These are phyloP conservation scores for Salix viminalis DNA, from an alignment of 345 rosid genomes.

Conservation along the genomic window DNA sequence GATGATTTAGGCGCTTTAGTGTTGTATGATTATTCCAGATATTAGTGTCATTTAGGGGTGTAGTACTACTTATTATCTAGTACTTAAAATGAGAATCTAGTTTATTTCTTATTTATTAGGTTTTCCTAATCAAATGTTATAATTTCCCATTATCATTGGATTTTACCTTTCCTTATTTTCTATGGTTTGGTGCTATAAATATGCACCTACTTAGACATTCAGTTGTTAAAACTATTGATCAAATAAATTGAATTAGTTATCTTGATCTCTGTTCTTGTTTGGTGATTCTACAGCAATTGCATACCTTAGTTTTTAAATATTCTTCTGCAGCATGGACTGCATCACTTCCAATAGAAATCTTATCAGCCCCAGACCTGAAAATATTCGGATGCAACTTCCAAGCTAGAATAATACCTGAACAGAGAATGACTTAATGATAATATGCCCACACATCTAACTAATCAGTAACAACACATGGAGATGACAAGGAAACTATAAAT, in stretches of 20 bases:
- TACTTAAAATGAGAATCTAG: no score
- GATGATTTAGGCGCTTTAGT: background rate
- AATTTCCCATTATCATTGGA: background rate
- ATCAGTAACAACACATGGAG: background rate
- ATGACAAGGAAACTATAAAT: background rate
- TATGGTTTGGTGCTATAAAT: background rate
- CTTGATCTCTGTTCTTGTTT: background rate
- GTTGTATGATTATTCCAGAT: background rate
- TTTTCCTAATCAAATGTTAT: no score
- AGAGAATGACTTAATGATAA: background rate
- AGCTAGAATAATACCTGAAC: slow-evolving; percentile 84
- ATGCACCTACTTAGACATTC: background rate
- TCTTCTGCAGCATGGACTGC: slow-evolving; percentile 93
- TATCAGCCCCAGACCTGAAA: slow-evolving; percentile 98
- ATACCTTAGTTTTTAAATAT: slow-evolving; percentile 72
- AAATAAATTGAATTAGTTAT: background rate
- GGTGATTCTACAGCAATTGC: slow-evolving; percentile 13
- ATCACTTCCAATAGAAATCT: slow-evolving; percentile 93
- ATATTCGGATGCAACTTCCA: slow-evolving; percentile 97
- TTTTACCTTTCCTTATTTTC: background rate
- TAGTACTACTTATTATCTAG: background rate
- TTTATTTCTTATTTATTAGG: no score
- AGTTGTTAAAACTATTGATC: background rate
- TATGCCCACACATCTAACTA: background rate
- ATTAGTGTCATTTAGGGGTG: background rate